Evolutionary conservation across 257 asterid genomes (phyloP).

Genomic region (Nyctanthes arbortristis): DNA sequence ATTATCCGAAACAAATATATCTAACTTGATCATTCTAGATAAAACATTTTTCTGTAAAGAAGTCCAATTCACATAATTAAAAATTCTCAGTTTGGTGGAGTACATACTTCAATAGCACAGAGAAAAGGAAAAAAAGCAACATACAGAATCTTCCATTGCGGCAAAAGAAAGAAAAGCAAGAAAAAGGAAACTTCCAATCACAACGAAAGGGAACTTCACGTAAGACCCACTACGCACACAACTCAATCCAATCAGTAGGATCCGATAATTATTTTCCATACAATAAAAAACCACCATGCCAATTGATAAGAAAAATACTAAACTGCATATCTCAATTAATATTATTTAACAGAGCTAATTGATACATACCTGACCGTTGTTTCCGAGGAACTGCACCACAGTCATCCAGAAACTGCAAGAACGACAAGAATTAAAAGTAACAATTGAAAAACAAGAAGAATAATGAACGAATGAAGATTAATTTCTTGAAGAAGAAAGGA

Average conservation of each 20-base stretch:
- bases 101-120: conserved; percentile 12
- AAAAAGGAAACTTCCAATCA: conserved; percentile 18
- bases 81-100: not conserved
- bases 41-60: not conserved
- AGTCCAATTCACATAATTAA: not conserved
- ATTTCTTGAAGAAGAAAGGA: too few relatives aligned
- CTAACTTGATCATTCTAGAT: not conserved
- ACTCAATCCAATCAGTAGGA: conserved; percentile 28
- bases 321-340: not conserved
- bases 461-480: too few relatives aligned
- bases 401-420: conserved; percentile 62
- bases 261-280: conserved; percentile 22
- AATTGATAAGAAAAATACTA: conserved; percentile 6
- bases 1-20: not conserved
- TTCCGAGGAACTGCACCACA: conserved; percentile 73
- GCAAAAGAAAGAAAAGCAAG: conserved; percentile 14
- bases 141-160: conserved; percentile 21
- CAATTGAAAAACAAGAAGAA: too few relatives aligned
- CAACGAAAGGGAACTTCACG: conserved; percentile 23
- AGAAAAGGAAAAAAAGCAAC: conserved; percentile 22
- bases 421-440: conserved; percentile 5
- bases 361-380: conserved; percentile 67
- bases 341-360: not conserved
- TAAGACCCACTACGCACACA: conserved; percentile 24
- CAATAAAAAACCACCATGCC: conserved; percentile 20